Percentiles rank a stretch among this genome's conserved stretches.
Conservation (phyloP, 257 asterid species). For the Rehmannia glutinosa region DNA sequence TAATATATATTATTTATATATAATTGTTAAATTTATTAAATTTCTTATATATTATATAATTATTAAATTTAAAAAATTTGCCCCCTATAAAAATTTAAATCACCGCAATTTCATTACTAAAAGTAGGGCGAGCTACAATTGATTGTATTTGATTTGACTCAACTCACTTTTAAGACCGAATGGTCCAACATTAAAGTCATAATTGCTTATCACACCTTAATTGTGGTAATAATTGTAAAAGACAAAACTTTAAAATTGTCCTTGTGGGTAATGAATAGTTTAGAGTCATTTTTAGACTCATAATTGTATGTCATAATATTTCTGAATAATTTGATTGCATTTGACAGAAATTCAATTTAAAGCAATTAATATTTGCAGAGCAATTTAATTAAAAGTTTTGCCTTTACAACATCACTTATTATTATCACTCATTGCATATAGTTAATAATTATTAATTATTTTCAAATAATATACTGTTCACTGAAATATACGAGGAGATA, state of each 20-base stretch:
- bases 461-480: too few species aligned
- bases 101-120: too few species aligned
- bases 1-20: too few species aligned
- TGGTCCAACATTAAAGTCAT: slow-evolving; percentile 29
- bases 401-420: not conserved
- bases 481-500: too few species aligned
- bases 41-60: too few species aligned
- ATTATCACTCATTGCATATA: not conserved
- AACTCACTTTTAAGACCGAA: not conserved
- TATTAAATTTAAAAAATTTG: too few species aligned
- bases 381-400: not conserved
- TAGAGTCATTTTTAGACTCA: not conserved
- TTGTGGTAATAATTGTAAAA: slow-evolving; percentile 11
- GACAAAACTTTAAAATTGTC: too few species aligned
- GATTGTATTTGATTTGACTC: not conserved
- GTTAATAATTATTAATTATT: too few species aligned
- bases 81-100: too few species aligned
- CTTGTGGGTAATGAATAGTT: not conserved
- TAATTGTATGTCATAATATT: slow-evolving; percentile 6
- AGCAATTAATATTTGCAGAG: not conserved
- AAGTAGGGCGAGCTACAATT: too few species aligned
- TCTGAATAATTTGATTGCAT: not conserved
- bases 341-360: not conserved
- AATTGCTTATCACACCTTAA: slow-evolving; percentile 11
- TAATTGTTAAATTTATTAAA: too few species aligned